Conservation (phyloP, 805 yeast species). For the Lachancea waltii region DNA sequence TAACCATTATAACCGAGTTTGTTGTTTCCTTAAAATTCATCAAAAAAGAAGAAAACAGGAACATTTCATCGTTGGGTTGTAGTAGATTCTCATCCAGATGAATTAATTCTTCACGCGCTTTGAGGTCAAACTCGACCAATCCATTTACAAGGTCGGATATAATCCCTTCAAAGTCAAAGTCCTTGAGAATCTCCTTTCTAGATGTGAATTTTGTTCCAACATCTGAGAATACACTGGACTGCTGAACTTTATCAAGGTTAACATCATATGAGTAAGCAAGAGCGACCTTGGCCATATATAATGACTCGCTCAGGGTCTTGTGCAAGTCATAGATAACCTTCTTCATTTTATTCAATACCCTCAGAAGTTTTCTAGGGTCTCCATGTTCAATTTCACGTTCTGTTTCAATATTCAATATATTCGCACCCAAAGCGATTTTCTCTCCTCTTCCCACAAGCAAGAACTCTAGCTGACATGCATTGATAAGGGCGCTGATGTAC, state of each 20-base stretch:
- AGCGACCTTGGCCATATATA: conserved; percentile 30
- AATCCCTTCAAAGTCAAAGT: conserved; percentile 24
- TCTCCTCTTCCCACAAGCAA: conserved; percentile 30
- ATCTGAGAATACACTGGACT: conserved; percentile 15
- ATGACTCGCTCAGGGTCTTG: conserved; percentile 29
- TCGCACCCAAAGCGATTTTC: conserved; percentile 1
- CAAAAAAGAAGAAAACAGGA: conserved; percentile 43
- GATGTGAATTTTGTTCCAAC: conserved; percentile 10
- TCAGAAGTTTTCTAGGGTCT: conserved; percentile 28
- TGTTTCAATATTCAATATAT: conserved; percentile 15
- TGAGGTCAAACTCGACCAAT: conserved; percentile 32
- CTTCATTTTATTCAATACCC: conserved; percentile 29
- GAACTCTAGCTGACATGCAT: conserved; percentile 43
- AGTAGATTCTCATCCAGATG: conserved; percentile 29
- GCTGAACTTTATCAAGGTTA: conserved; percentile 17
- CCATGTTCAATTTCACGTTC: conserved; percentile 35
- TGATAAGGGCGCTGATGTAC: conserved; percentile 38
- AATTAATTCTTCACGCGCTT: conserved; percentile 32
- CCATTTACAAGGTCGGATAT: conserved; percentile 27
- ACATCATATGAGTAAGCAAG: conserved; percentile 40
- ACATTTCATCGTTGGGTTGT: conserved; percentile 45
- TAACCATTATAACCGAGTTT: conserved; percentile 27
- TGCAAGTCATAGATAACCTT: conserved; percentile 33
- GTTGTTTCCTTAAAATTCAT: conserved; percentile 41
- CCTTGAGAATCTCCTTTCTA: conserved; percentile 17